Conservation (phyloP, 2,329 filamentous ascomycete species). For the Pestalotiopsis sp. region DNA sequence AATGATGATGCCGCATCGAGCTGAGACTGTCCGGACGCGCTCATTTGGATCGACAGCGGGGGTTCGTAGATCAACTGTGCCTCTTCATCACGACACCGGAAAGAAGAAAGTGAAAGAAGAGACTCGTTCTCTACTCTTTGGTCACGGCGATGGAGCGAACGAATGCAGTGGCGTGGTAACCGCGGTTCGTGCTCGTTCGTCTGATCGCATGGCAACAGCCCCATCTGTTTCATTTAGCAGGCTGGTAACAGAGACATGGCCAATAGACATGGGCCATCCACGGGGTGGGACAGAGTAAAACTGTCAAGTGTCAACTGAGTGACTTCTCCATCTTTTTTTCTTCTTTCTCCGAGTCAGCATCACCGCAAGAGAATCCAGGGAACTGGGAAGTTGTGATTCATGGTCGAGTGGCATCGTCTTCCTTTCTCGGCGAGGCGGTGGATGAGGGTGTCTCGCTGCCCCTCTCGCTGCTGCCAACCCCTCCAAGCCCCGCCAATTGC, state of each 20-base stretch:
- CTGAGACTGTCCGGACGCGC: neutral
- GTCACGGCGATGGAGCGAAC: neutral
- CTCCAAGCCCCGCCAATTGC: constrained; percentile 5
- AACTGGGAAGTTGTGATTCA: neutral
- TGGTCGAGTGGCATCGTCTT: neutral
- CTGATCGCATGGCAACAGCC: neutral
- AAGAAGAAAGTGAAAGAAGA: neutral
- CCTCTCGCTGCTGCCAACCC: constrained; percentile 5
- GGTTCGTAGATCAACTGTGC: neutral
- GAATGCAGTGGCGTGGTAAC: neutral
- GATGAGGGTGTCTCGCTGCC: neutral
- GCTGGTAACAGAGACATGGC: neutral
- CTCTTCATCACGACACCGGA: neutral
- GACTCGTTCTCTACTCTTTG: neutral
- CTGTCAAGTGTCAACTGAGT: neutral
- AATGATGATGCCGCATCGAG: neutral
- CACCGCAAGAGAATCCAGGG: neutral
- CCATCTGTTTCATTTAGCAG: neutral
- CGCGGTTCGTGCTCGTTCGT: neutral
- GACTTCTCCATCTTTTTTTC: neutral
- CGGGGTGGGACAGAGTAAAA: neutral
- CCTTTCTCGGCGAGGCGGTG: neutral
- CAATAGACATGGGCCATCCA: neutral
- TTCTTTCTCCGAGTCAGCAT: neutral
- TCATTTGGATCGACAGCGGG: neutral